Base-by-base conservation (phyloP, 345 rosid species). In the Pseudoturritis turrita region DNA sequence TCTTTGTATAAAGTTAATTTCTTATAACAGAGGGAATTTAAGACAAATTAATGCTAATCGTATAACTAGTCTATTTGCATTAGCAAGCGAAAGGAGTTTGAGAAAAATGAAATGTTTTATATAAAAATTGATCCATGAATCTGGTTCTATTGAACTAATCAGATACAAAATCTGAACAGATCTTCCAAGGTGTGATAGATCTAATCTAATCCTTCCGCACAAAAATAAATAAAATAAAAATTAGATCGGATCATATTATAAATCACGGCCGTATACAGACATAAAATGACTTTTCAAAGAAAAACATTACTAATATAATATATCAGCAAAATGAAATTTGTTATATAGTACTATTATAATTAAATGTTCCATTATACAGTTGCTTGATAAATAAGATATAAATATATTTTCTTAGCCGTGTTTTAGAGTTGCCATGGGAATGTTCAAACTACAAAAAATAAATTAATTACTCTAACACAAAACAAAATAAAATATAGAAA, bases 151-250 rank as follows among this genome's bases (percentile, higher is more conserved):
- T 18, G 78, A 75, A 62, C 50, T 62, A 68, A 62, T 60, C 73
- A 21, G 36, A 67, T 60, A 41, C 57, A 61, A 68, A 75, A 68
- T 68, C 78, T 68, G 58, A 68, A 61, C 69, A 75, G 78, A 75
- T 75, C 78, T 67, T 75, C 78, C 78, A 75, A 68, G 63, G 64
- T 75, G 69, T 68, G 63, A 52, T 68, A 39, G 59, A 59, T 70
- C 74, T 70, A 59, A 75, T 75, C 64, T 65, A 73, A 55, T 68
- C 57, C 57, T 59, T 41, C 73, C 46, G 39, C 53, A 29, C 10
- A 58, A 17, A 31, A 15, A 15, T 14, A 10, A 13, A 8, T 14
- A 39, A 49, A 46, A 53, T 55, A 59, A 23, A n/a, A 66, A 31
- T 5, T 31, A 61, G 56, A 51, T 33, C 37, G 9, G 73, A 67